phyloP scores from a whole-genome alignment of 352 stramenopile species.

The Globisporangium uncinulatum region DNA sequence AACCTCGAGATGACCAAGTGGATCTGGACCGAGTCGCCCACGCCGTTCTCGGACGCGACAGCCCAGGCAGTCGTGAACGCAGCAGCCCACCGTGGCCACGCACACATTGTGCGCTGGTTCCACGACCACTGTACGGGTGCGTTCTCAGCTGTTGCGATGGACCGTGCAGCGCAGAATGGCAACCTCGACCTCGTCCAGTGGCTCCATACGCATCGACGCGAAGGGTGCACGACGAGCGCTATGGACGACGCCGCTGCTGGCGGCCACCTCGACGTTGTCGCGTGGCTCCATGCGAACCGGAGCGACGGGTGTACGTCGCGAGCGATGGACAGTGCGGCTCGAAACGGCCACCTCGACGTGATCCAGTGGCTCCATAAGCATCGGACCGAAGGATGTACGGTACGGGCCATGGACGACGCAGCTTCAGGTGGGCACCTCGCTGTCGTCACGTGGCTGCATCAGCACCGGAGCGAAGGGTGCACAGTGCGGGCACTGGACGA shows the following conservation, averaged over 20 bases:
- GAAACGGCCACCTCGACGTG: too few species aligned
- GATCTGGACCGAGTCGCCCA: constrained; percentile 3
- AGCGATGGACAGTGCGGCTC: background rate
- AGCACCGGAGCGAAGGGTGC: background rate
- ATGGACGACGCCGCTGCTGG: background rate
- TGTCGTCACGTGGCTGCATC: background rate
- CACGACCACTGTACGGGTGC: constrained; percentile 8
- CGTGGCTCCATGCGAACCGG: background rate
- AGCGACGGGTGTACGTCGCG: too few species aligned
- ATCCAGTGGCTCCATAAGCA: too few species aligned
- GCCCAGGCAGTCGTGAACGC: background rate
- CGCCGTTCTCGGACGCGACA: constrained; percentile 1
- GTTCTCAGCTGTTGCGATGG: background rate
- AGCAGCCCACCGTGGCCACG: background rate
- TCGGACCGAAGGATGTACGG: too few species aligned
- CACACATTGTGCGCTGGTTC: background rate
- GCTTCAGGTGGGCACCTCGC: background rate
- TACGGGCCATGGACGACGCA: background rate
- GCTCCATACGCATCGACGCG: background rate
- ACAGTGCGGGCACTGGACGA: background rate
- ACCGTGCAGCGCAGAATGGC: background rate
- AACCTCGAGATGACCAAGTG: background rate
- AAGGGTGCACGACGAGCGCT: background rate
- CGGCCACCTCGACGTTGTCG: constrained; percentile 1
- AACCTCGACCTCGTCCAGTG: background rate